Base-by-base conservation (phyloP, 352 stramenopile species). In the Phytophthora citricola region DNA sequence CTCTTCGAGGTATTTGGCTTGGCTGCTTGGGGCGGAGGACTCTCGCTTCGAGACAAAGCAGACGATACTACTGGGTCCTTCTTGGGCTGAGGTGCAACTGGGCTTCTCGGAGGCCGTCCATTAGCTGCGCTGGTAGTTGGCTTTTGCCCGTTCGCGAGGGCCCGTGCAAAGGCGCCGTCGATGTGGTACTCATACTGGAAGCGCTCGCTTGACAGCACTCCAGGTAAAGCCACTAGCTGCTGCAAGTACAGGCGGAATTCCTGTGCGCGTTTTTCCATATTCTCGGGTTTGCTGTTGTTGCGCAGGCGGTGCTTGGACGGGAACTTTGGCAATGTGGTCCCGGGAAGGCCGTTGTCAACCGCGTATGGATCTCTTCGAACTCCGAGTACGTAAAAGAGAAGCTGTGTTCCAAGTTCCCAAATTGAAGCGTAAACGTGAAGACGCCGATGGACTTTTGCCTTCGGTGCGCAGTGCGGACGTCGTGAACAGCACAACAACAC, bases 251-350 rank as follows among this genome's bases (percentile, higher is more conserved):
- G 55, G 17, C 87, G 70, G 32, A 94, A 85, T 50, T 95, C 87
- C 47, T 91, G 79, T 2, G 80, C 87, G n/a, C 87, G 84, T 69
- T 93, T 95, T 60, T 90, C 75, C 82, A 95, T 91, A 39, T 93
- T 93, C 24, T 95, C 87, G 0, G 85, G 81, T 54, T 95, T 95
- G 12, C 69, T 89, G 51, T 89, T 90, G 66, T 93, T 94, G 27
- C 84, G 85, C 15, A 89, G 60, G 15, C 75, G 69, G 45, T 95
- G 85, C 54, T 93, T 95, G 0, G 85, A 86, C 12, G 87, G 87
- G 49, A 95, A 92, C 51, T 92, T 95, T 2, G 85, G 87, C 29
- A 93, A 63, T 14, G 49, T 51, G 6, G 67, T 60, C 5, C 31
- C 51, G 2, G 67, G 32, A 76, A 74, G 29, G 79, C 81, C 3